These are phyloP conservation scores for Trypanosoma platydactyli DNA, from an alignment of 208 protist species.

Conservation along the genomic window DNA sequence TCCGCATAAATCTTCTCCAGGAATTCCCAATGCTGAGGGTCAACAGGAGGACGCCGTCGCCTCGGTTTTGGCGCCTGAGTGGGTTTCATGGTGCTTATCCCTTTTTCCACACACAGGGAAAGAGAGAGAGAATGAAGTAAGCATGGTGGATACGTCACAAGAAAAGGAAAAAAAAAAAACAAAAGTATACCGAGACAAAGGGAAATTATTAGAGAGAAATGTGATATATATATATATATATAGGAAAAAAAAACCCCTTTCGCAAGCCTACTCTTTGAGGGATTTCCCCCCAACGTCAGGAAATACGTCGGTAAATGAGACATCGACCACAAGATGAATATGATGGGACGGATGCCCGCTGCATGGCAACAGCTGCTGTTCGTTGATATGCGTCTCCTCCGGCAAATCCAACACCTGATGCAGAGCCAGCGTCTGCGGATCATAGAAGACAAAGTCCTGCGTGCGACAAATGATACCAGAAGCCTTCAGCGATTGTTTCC, in stretches of 20 bases:
- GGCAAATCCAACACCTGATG: constrained; percentile 82
- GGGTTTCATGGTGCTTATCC: not conserved
- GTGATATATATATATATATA: too few relatives aligned
- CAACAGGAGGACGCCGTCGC: constrained; percentile 6
- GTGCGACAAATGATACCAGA: constrained; percentile 57
- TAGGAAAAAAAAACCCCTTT: too few relatives aligned
- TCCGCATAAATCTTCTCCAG: constrained; percentile 69
- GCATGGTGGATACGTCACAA: too few relatives aligned
- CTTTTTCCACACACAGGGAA: not conserved
- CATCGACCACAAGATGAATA: constrained; percentile 71
- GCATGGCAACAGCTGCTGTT: constrained; percentile 61
- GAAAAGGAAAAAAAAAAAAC: not conserved
- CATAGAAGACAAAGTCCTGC: constrained; percentile 87
- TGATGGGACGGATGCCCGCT: constrained; percentile 78
- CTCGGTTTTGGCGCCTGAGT: not conserved
- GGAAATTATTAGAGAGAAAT: not conserved
- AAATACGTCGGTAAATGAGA: constrained; percentile 78
- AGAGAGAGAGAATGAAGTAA: not conserved
- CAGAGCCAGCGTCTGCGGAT: constrained; percentile 63
- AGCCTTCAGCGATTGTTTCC: constrained; percentile 33
- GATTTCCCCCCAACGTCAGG: constrained; percentile 59
- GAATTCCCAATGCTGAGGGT: constrained; percentile 56
- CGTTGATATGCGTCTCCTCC: constrained; percentile 53
- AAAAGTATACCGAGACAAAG: not conserved
- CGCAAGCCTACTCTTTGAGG: constrained; percentile 36